phyloP scores from a whole-genome alignment of 805 yeast species.

The Maudiozyma turicensis region DNA sequence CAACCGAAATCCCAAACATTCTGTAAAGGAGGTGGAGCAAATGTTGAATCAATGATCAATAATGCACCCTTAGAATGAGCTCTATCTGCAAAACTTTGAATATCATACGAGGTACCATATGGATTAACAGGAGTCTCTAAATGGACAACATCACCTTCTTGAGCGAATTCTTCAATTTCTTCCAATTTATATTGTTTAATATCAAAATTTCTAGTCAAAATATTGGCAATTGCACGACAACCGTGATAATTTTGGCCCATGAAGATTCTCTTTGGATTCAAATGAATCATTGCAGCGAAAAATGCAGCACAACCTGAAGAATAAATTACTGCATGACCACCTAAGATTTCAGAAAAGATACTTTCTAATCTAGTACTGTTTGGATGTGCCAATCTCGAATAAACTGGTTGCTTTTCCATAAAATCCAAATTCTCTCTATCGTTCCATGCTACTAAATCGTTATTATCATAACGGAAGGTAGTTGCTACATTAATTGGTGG shows the following conservation, averaged over 20 bases:
- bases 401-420: constrained; percentile 36
- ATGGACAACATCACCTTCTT: constrained; percentile 68
- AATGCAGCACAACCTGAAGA: constrained; percentile 77
- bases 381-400: constrained; percentile 72
- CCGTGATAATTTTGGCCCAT: constrained; percentile 85
- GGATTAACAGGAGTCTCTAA: constrained; percentile 89
- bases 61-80: constrained; percentile 75
- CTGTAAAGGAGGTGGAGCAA: constrained; percentile 87
- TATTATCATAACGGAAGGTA: constrained; percentile 56
- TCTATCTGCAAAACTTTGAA: constrained; percentile 49
- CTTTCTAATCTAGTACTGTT: constrained; percentile 60
- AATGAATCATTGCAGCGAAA: constrained; percentile 58
- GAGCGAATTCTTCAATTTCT: constrained; percentile 37
- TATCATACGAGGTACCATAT: constrained; percentile 55
- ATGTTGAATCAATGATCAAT: constrained; percentile 72
- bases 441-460: constrained; percentile 42
- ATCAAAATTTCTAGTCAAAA: constrained; percentile 53
- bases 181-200: constrained; percentile 41
- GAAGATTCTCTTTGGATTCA: constrained; percentile 64
- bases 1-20: constrained; percentile 77
- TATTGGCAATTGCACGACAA: constrained; percentile 56
- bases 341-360: constrained; percentile 48
- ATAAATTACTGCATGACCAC: constrained; percentile 59
- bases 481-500: constrained; percentile 80
- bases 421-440: constrained; percentile 29